phyloP scores from a whole-genome alignment of 2,329 filamentous ascomycete species.

The Nannizziopsis barbatae region DNA sequence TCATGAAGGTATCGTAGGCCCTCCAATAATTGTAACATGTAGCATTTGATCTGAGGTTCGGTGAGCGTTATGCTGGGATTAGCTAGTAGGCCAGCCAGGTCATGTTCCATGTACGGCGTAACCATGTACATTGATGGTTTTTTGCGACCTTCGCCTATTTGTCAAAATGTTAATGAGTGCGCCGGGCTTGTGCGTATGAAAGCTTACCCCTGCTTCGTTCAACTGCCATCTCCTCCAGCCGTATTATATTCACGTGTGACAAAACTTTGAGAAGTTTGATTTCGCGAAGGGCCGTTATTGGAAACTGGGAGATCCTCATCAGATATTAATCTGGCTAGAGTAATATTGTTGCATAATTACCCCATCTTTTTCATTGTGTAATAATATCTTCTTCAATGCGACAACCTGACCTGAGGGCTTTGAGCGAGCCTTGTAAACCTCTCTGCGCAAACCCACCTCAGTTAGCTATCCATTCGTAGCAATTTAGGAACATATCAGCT shows the following conservation, averaged over 20 bases:
- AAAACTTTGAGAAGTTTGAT: slow-evolving; percentile 95
- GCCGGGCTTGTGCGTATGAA: slow-evolving; percentile 10
- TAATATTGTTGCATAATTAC: slow-evolving; percentile 37
- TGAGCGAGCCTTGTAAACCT: slow-evolving; percentile 82
- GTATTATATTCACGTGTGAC: slow-evolving; percentile 79
- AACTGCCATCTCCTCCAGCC: slow-evolving; percentile 90
- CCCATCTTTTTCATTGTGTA: slow-evolving; percentile 98
- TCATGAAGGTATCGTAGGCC: slow-evolving; percentile 85
- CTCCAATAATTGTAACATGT: slow-evolving; percentile 84
- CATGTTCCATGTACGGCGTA: slow-evolving; percentile 97
- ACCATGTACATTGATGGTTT: slow-evolving; percentile 91
- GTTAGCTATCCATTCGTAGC: slow-evolving; percentile 13
- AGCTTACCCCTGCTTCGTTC: slow-evolving; percentile 54
- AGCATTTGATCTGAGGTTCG: slow-evolving; percentile 92
- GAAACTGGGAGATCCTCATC: slow-evolving; percentile 50
- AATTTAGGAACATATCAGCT: slow-evolving; percentile 21
- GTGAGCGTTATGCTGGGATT: slow-evolving; percentile 83
- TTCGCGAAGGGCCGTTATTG: slow-evolving; percentile 93
- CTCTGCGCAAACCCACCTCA: slow-evolving; percentile 38
- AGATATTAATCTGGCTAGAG: not conserved
- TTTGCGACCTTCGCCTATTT: slow-evolving; percentile 61
- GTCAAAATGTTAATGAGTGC: slow-evolving; percentile 17
- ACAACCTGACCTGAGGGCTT: slow-evolving; percentile 63
- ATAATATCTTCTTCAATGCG: slow-evolving; percentile 95
- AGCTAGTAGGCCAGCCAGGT: slow-evolving; percentile 90